Evolutionary conservation across 345 rosid genomes (phyloP).

Genomic region (Syzygium aromaticum): DNA sequence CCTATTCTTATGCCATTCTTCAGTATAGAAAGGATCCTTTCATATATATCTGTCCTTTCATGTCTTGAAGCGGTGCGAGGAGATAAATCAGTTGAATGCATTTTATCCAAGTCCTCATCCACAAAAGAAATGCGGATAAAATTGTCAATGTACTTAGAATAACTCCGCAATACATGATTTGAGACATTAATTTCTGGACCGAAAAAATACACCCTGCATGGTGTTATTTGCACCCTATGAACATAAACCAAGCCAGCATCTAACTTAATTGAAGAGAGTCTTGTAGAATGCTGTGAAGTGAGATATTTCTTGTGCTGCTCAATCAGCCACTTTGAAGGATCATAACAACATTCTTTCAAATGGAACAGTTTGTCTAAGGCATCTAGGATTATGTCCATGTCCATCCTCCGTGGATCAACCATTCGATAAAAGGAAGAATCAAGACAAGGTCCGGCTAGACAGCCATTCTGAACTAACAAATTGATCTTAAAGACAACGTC

Average conservation of each 20-base stretch:
- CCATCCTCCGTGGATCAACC: conserved; percentile 30
- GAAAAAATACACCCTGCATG: conserved; percentile 45
- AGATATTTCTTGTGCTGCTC: conserved; percentile 26
- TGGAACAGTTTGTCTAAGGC: conserved; percentile 40
- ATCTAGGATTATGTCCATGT: conserved; percentile 20
- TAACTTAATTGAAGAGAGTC: conserved; percentile 19
- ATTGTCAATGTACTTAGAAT: conserved; percentile 20
- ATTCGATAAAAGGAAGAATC: conserved; percentile 31
- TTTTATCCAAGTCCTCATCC: conserved; percentile 48
- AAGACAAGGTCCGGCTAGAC: conserved; percentile 37
- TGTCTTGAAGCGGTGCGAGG: conserved; percentile 33
- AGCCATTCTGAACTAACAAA: conserved; percentile 48
- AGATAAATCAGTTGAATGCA: conserved; percentile 55
- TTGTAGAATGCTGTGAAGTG: conserved; percentile 7
- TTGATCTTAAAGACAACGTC: conserved; percentile 43
- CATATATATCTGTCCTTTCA: conserved; percentile 31
- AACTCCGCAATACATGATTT: conserved; percentile 45
- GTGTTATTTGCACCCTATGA: conserved; percentile 52
- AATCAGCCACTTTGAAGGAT: conserved; percentile 41
- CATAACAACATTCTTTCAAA: conserved; percentile 50
- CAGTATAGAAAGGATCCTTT: conserved; percentile 39
- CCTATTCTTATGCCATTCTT: conserved; percentile 41
- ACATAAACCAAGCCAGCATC: conserved; percentile 45
- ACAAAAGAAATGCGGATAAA: conserved; percentile 58
- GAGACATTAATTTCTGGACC: conserved; percentile 64